A percentile compares a stretch with the other conserved stretches of the same genome.
Evolutionary conservation across 139 green algal genomes (phyloP).

Genomic region (Pleodorina starrii): DNA sequence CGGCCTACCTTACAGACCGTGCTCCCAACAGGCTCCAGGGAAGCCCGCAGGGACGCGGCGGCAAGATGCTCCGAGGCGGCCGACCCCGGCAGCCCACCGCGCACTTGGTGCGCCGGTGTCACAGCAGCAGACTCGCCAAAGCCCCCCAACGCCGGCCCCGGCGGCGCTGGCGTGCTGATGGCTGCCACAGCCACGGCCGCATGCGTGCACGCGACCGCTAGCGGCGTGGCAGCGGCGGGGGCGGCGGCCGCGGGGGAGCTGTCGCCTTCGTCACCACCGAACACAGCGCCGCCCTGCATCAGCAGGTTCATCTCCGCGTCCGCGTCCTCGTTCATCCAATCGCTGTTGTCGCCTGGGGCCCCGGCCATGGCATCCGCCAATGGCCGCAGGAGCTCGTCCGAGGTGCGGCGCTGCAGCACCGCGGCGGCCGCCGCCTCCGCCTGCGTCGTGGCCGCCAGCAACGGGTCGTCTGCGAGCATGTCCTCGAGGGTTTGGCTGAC

Average conservation of each 20-base stretch:
- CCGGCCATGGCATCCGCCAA: slow-evolving; percentile 16
- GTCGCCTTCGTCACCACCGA: neutral
- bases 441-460: neutral
- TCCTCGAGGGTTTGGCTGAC: neutral
- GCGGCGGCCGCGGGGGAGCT: neutral
- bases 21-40: neutral
- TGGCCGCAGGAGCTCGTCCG: slow-evolving; percentile 29
- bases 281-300: neutral
- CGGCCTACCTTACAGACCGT: slow-evolving; percentile 13
- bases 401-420: slow-evolving; percentile 13
- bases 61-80: neutral
- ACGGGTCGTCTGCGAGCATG: slow-evolving; percentile 12
- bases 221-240: neutral
- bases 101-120: neutral
- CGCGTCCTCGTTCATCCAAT: slow-evolving; percentile 9
- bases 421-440: neutral
- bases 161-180: too few species aligned
- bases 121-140: too few species aligned
- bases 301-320: slow-evolving; percentile 28
- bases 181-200: too few species aligned
- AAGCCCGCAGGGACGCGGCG: neutral
- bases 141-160: too few species aligned
- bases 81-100: neutral
- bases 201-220: neutral
- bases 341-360: neutral